A percentile compares a stretch with the other conserved stretches of the same genome.
Conservation (phyloP, 306 rosid species). For the Prunus fruticosa region DNA sequence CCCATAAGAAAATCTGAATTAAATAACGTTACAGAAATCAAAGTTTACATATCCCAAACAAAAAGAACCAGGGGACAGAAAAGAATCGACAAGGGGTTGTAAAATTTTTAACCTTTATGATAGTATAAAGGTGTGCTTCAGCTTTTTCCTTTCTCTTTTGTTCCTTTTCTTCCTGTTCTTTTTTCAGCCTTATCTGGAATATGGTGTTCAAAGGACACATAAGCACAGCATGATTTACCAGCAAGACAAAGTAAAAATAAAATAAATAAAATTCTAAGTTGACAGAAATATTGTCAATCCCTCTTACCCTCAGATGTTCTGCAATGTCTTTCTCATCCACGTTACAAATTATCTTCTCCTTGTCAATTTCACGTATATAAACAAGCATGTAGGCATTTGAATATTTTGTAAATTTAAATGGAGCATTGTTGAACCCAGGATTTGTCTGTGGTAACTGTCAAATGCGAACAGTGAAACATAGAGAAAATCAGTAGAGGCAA, state of each 20-base stretch:
- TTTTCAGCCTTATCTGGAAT: conserved; percentile 83
- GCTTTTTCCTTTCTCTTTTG: conserved; percentile 94
- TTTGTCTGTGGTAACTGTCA: conserved; percentile 85
- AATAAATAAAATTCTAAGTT: neutral
- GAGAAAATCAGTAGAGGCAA: conserved; percentile 5
- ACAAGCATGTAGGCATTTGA: conserved; percentile 98
- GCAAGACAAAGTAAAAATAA: neutral
- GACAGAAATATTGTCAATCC: conserved; percentile 9
- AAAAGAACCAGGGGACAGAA: neutral
- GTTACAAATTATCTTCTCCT: conserved; percentile 88
- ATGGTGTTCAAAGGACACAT: neutral
- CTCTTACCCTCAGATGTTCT: conserved; percentile 86
- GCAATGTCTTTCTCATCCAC: conserved; percentile 97
- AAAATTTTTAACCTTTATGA: conserved; percentile 62
- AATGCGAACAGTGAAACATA: conserved; percentile 20
- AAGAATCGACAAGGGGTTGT: neutral
- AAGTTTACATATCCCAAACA: neutral
- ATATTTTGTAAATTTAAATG: conserved; percentile 89
- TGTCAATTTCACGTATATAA: conserved; percentile 92
- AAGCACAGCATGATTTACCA: neutral
- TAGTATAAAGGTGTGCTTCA: conserved; percentile 93
- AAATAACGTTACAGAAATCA: neutral
- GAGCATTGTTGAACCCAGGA: conserved; percentile 95
- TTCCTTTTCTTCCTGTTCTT: conserved; percentile 93
- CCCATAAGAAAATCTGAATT: neutral